A percentile compares a stretch with the other conserved stretches of the same genome.
Conservation (phyloP, 768 basidiomycete species). For the Psilocybe sp. region DNA sequence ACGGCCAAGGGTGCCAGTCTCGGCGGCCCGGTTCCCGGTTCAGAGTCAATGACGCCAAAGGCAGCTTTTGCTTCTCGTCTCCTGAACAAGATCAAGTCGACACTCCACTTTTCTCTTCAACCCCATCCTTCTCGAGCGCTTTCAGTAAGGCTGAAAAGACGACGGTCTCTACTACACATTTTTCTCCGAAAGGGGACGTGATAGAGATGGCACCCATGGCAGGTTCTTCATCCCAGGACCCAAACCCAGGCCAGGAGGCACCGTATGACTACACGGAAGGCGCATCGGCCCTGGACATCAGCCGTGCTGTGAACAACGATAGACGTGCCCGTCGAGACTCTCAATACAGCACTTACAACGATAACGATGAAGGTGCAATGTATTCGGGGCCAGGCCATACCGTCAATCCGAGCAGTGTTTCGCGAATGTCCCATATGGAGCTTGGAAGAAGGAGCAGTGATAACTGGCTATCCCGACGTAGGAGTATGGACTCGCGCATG, state of each 20-base stretch:
- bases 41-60: too few species aligned
- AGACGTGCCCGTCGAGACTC: slow-evolving; percentile 65
- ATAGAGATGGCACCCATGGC: slow-evolving; percentile 42
- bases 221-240: slow-evolving; percentile 26
- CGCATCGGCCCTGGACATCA: slow-evolving; percentile 74
- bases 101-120: background rate
- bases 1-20: too few species aligned
- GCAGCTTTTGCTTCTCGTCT: too few species aligned
- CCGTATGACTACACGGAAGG: slow-evolving; percentile 82
- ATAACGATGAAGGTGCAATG: slow-evolving; percentile 62
- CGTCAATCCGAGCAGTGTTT: slow-evolving; percentile 75
- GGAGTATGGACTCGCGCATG: slow-evolving; percentile 47
- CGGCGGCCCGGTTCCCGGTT: too few species aligned
- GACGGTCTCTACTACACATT: slow-evolving; percentile 9
- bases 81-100: too few species aligned
- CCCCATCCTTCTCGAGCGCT: background rate
- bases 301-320: slow-evolving; percentile 50
- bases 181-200: slow-evolving; percentile 16
- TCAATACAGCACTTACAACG: slow-evolving; percentile 55
- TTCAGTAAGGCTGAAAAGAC: slow-evolving; percentile 14
- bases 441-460: slow-evolving; percentile 56
- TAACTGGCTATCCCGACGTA: slow-evolving; percentile 45
- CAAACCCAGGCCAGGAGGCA: slow-evolving; percentile 5
- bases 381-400: slow-evolving; percentile 76
- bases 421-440: slow-evolving; percentile 71